Percentiles rank a stretch among this genome's conserved stretches.
These are phyloP conservation scores for Nevesoporus exiguus DNA, from an alignment of 768 basidiomycete genomes.

Conservation along the genomic window DNA sequence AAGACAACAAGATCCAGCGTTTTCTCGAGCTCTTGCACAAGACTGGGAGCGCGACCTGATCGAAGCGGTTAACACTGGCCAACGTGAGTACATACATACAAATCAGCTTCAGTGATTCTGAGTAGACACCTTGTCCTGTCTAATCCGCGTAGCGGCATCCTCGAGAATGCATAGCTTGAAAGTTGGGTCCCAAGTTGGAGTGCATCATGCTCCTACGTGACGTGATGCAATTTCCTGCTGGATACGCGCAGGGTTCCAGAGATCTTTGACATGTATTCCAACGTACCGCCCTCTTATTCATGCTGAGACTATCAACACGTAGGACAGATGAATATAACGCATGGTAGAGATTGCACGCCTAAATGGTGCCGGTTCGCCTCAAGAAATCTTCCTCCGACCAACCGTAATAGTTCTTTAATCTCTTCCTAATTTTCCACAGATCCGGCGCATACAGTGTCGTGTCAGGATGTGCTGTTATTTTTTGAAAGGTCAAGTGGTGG, in stretches of 20 bases:
- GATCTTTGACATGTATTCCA: neutral
- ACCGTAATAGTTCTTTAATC: slow-evolving; percentile 60
- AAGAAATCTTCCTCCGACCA: slow-evolving; percentile 52
- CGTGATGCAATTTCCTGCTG: neutral
- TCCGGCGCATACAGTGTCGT: slow-evolving; percentile 47
- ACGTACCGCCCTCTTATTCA: neutral
- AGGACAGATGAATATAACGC: neutral
- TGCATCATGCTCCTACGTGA: neutral
- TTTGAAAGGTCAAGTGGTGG: neutral
- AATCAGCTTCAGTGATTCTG: neutral
- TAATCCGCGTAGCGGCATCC: slow-evolving; percentile 1
- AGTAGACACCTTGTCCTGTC: neutral
- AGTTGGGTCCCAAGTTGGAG: neutral
- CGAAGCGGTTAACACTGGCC: slow-evolving; percentile 15
- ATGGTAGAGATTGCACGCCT: neutral
- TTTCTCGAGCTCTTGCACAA: slow-evolving; percentile 19
- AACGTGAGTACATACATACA: slow-evolving; percentile 16
- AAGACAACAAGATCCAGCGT: slow-evolving; percentile 11
- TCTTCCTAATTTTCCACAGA: slow-evolving; percentile 54
- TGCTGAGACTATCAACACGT: neutral
- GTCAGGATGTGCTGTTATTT: slow-evolving; percentile 65
- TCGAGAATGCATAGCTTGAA: neutral
- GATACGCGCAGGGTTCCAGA: neutral
- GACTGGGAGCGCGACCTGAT: slow-evolving; percentile 18
- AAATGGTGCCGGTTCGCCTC: slow-evolving; percentile 12